phyloP scores from a whole-genome alignment of 1,284 basidiomycete genomes.

The Sporisorium exsertum region DNA sequence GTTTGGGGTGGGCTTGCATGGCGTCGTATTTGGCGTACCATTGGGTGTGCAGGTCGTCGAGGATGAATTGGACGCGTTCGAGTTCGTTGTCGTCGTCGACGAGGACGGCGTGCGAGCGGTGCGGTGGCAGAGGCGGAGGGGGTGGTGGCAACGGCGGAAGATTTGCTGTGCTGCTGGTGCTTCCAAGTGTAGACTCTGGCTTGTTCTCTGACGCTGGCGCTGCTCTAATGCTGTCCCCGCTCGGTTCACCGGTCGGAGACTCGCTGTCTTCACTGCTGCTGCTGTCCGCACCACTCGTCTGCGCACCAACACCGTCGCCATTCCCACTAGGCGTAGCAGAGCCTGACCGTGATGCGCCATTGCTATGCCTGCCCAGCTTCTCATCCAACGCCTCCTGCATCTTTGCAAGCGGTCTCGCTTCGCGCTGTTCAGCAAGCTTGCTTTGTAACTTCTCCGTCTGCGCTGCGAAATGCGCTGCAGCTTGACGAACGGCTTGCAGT shows the following conservation, averaged over 20 bases:
- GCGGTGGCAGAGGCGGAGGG: conserved; percentile 24
- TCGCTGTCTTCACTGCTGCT: conserved; percentile 20
- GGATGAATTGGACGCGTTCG: conserved; percentile 78
- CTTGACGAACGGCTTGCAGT: conserved; percentile 18
- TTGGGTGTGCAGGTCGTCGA: conserved; percentile 79
- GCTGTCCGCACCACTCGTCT: neutral
- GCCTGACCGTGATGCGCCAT: conserved; percentile 26
- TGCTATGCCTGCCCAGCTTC: conserved; percentile 74
- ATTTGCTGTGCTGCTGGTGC: neutral
- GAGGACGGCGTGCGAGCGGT: conserved; percentile 77
- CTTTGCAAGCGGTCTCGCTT: conserved; percentile 86
- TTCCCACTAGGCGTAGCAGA: conserved; percentile 28
- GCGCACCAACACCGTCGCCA: neutral
- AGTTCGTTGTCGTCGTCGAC: conserved; percentile 91
- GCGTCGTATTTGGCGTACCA: conserved; percentile 74
- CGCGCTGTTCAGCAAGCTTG: conserved; percentile 81
- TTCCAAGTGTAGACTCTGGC: conserved; percentile 1
- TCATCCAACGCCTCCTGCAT: conserved; percentile 76
- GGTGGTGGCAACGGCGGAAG: conserved; percentile 23
- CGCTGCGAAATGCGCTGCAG: conserved; percentile 33
- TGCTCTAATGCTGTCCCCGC: conserved; percentile 51
- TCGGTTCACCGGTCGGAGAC: neutral
- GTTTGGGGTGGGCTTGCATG: conserved; percentile 7
- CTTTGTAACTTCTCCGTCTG: conserved; percentile 46
- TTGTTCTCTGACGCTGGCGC: conserved; percentile 12